Evolutionary conservation across 2,329 filamentous ascomycete genomes (phyloP).

Genomic region (Pseudomassariella vexata): DNA sequence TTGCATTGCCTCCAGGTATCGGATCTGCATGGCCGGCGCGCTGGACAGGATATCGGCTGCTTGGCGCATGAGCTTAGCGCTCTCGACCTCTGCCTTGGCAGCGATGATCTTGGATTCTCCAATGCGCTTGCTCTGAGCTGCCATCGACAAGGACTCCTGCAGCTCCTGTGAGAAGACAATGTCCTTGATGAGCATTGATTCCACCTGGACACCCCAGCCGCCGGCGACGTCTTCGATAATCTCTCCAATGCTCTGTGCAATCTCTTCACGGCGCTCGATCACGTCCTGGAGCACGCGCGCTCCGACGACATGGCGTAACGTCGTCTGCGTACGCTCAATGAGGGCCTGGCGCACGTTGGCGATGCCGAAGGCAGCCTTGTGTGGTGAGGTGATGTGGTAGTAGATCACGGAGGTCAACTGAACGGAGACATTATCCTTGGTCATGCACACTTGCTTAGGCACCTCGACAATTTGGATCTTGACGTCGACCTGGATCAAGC

Average conservation of each 20-base stretch:
- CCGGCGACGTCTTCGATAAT: conserved; percentile 95
- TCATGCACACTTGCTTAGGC: conserved; percentile 96
- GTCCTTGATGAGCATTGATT: conserved; percentile 99
- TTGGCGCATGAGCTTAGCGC: conserved; percentile 87
- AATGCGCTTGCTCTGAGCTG: conserved; percentile 95
- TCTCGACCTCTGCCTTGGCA: conserved; percentile 93
- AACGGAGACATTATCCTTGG: conserved; percentile 96
- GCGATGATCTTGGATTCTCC: conserved; percentile 98
- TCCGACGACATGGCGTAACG: conserved; percentile 91
- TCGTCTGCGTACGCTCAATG: conserved; percentile 95
- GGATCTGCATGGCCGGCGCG: conserved; percentile 95
- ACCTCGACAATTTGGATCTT: conserved; percentile 99
- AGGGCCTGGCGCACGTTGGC: conserved; percentile 93
- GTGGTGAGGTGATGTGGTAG: conserved; percentile 92
- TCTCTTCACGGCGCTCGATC: conserved; percentile 95
- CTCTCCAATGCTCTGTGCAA: conserved; percentile 89
- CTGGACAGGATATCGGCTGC: conserved; percentile 89
- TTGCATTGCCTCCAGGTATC: conserved; percentile 98
- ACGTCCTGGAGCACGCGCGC: conserved; percentile 95
- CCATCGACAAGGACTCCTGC: conserved; percentile 96
- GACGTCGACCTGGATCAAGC: conserved; percentile 87
- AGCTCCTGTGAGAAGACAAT: conserved; percentile 95
- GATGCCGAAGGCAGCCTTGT: conserved; percentile 97
- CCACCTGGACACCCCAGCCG: conserved; percentile 93
- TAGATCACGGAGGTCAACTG: conserved; percentile 96